These are phyloP conservation scores for Glarea lozoyensis DNA, from an alignment of 495 filamentous ascomycete genomes.

Conservation along the genomic window DNA sequence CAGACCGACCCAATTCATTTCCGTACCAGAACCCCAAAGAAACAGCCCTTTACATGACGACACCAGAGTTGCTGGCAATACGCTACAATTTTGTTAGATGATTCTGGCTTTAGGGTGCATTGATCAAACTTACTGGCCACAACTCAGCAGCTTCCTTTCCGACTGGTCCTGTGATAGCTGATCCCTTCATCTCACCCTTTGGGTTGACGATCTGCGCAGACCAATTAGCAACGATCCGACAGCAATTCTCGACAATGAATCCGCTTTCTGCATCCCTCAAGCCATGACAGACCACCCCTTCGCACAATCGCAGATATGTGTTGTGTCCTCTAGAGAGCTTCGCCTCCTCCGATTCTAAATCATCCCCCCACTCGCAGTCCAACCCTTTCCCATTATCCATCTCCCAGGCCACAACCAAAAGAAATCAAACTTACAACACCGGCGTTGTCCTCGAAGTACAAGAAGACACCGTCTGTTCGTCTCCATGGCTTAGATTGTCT, in stretches of 20 bases:
- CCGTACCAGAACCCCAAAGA: conserved; percentile 23
- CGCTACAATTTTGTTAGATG: conserved; percentile 43
- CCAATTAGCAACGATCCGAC: conserved; percentile 5
- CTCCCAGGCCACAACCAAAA: not conserved
- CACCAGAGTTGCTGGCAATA: conserved; percentile 99
- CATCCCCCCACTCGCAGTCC: no score
- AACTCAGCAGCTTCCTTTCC: conserved; percentile 99
- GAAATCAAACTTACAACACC: conserved; percentile 68
- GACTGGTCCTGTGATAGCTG: conserved; percentile 96
- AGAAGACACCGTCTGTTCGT: conserved; percentile 91
- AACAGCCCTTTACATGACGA: conserved; percentile 80
- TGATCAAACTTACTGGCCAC: conserved; percentile 72
- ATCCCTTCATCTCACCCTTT: conserved; percentile 99
- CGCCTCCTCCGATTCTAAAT: no score
- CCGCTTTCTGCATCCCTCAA: no score
- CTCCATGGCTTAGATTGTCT: conserved; percentile 99
- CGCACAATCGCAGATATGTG: no score
- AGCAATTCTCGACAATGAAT: no score
- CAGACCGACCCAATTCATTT: conserved; percentile 14
- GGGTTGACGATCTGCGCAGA: conserved; percentile 87
- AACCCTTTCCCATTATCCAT: not conserved
- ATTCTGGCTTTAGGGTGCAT: not conserved
- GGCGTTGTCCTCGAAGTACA: conserved; percentile 99
- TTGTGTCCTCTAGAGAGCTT: no score
- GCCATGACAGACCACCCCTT: no score